These are phyloP conservation scores for Solanum medicagineum DNA, from an alignment of 257 asterid species.

Conservation along the genomic window DNA sequence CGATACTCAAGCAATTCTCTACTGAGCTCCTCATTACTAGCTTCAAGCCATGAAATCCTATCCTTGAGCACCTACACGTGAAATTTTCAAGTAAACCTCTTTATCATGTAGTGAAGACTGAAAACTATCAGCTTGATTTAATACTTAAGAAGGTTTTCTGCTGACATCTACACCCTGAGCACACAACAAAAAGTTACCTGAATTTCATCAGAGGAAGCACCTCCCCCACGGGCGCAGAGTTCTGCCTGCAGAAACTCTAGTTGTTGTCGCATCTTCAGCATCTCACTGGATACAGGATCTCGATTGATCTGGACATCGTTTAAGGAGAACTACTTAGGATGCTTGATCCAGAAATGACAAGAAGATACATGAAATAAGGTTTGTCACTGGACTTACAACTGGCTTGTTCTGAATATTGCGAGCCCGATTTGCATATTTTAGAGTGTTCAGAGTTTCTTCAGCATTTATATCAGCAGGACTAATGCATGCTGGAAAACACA, in stretches of 20 bases:
- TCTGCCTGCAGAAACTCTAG: conserved; percentile 91
- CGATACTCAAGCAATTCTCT: conserved; percentile 78
- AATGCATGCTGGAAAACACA: conserved; percentile 66
- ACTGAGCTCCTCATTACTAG: conserved; percentile 76
- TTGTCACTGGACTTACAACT: conserved; percentile 43
- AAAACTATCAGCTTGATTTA: background rate
- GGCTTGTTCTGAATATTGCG: conserved; percentile 98
- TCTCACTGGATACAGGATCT: conserved; percentile 89
- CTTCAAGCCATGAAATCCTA: conserved; percentile 83
- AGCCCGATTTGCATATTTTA: conserved; percentile 97
- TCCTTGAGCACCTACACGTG: conserved; percentile 72
- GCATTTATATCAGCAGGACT: conserved; percentile 99
- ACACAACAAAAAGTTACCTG: conserved; percentile 38
- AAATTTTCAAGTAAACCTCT: conserved; percentile 4
- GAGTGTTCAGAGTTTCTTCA: conserved; percentile 95
- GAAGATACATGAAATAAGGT: background rate
- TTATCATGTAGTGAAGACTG: background rate
- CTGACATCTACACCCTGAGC: background rate
- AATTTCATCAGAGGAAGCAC: conserved; percentile 77
- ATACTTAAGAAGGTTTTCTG: background rate
- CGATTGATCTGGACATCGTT: conserved; percentile 59
- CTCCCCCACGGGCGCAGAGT: conserved; percentile 93
- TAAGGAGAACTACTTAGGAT: conserved; percentile 3
- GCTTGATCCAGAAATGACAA: background rate
- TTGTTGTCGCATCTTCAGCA: conserved; percentile 97